phyloP scores from a whole-genome alignment of 441 rosid genomes.

The Populus hybrid region DNA sequence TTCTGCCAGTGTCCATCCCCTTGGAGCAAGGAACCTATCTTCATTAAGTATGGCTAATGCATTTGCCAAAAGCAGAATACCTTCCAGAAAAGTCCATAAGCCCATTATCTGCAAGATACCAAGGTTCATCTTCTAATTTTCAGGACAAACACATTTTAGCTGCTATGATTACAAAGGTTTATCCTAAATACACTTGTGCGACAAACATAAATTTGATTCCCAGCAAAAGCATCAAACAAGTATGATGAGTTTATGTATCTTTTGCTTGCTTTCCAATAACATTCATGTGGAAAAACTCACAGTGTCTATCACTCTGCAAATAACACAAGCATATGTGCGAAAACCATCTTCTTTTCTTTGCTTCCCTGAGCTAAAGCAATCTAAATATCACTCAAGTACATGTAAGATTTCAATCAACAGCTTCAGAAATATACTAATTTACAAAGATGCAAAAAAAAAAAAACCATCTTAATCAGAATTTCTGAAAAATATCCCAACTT shows the following conservation, averaged over 20 bases:
- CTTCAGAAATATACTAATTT: background rate
- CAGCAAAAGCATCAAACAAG: background rate
- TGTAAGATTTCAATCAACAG: background rate
- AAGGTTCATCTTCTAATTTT: constrained; percentile 11
- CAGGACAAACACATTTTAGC: background rate
- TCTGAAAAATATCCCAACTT: background rate
- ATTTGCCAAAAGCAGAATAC: constrained; percentile 67
- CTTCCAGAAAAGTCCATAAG: constrained; percentile 72
- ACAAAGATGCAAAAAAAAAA: background rate
- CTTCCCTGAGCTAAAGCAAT: background rate
- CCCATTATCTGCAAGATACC: constrained; percentile 51
- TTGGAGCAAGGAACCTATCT: constrained; percentile 71
- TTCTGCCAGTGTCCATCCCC: constrained; percentile 77
- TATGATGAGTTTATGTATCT: background rate
- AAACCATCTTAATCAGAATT: background rate
- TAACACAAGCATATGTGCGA: background rate
- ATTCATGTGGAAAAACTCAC: background rate
- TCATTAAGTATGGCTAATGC: constrained; percentile 86
- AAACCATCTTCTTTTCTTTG: background rate
- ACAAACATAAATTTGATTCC: background rate
- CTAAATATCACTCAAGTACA: background rate
- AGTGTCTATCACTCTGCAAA: background rate
- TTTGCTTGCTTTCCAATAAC: background rate
- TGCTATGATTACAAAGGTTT: background rate
- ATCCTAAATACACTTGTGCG: background rate